A percentile compares a stretch with the other conserved stretches of the same genome.
These are phyloP conservation scores for Hortiboletus rubellus DNA, from an alignment of 1,284 basidiomycete genomes.

Conservation along the genomic window DNA sequence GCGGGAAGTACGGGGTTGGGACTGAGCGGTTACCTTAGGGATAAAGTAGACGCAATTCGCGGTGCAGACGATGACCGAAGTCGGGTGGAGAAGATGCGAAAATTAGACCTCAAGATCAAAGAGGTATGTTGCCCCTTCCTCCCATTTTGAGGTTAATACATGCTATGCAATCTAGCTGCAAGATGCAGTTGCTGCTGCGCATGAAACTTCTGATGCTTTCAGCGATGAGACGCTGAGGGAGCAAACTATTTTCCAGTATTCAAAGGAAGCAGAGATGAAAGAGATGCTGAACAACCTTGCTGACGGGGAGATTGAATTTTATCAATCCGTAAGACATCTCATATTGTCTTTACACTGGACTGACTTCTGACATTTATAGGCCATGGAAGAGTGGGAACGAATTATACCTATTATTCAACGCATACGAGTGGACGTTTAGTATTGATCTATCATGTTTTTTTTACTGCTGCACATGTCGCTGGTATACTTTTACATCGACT, in stretches of 20 bases:
- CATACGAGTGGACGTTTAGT: conserved; percentile 81
- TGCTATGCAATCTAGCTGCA: conserved; percentile 62
- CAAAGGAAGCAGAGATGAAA: conserved; percentile 95
- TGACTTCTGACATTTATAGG: conserved; percentile 40
- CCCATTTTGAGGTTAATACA: not conserved
- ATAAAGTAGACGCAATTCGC: conserved; percentile 87
- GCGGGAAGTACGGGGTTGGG: conserved; percentile 82
- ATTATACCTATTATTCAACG: conserved; percentile 86
- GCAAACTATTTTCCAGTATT: conserved; percentile 85
- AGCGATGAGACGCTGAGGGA: conserved; percentile 92
- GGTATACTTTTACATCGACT: conserved; percentile 12
- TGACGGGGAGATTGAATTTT: conserved; percentile 94
- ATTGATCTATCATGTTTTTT: conserved; percentile 23
- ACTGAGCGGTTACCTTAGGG: conserved; percentile 89
- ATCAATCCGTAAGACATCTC: conserved; percentile 65
- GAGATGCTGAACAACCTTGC: conserved; percentile 87
- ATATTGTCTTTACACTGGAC: not conserved
- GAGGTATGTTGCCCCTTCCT: conserved; percentile 59
- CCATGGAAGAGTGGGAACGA: conserved; percentile 92
- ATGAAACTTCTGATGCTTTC: conserved; percentile 95
- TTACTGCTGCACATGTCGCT: conserved; percentile 12
- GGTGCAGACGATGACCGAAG: conserved; percentile 94
- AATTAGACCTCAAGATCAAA: conserved; percentile 91
- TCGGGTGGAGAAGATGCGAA: conserved; percentile 89
- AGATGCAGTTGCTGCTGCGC: conserved; percentile 93